phyloP scores from a whole-genome alignment of 331 rosid species.

The Cydonia oblonga region DNA sequence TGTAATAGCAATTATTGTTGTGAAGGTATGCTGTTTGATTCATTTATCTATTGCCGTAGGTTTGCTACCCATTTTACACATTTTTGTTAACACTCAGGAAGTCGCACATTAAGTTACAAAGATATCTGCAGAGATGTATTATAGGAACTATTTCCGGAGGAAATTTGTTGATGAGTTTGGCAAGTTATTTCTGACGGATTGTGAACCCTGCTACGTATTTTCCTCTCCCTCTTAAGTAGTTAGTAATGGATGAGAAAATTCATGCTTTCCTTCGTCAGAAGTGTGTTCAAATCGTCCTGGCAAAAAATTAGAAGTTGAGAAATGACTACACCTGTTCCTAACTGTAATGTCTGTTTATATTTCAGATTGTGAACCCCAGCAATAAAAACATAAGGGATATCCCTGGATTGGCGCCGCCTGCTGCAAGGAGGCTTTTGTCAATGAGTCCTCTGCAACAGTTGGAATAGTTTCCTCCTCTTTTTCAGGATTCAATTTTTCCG shows the following conservation, averaged over 20 bases:
- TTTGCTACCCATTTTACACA: neutral
- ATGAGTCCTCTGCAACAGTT: conserved; percentile 36
- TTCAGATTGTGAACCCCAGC: conserved; percentile 79
- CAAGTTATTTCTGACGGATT: neutral
- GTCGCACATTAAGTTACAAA: neutral
- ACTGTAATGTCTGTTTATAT: neutral
- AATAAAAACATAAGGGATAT: conserved; percentile 73
- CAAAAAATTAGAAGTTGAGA: neutral
- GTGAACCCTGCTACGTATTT: neutral
- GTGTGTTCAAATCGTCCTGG: neutral
- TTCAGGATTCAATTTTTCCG: conserved; percentile 18
- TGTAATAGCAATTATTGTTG: conserved; percentile 87
- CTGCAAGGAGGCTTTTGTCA: conserved; percentile 78
- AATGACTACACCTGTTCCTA: neutral
- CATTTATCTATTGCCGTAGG: neutral
- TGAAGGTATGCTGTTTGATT: conserved; percentile 55
- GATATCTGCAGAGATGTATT: neutral
- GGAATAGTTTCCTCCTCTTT: conserved; percentile 14
- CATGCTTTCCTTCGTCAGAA: neutral
- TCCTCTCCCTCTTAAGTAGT: neutral
- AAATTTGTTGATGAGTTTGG: neutral
- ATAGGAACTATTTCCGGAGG: neutral
- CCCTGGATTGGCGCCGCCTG: conserved; percentile 99
- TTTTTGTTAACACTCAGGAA: neutral
- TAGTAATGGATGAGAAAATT: neutral